These are phyloP conservation scores for Crithidia acanthocephali DNA, from an alignment of 208 protist genomes.

Conservation along the genomic window DNA sequence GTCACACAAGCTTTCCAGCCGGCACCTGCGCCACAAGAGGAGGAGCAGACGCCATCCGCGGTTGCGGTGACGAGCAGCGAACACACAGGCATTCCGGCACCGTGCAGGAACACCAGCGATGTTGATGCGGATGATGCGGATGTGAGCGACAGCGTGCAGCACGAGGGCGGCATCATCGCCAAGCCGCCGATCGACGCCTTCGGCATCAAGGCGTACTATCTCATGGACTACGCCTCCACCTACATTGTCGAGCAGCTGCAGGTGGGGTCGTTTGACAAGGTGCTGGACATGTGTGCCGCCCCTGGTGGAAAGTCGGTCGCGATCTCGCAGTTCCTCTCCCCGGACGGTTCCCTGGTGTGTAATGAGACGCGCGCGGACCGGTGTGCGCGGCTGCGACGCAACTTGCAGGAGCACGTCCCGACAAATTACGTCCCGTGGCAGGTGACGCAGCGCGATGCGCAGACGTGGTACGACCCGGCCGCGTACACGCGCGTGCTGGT, in stretches of 20 bases:
- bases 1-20: slow-evolving; percentile 54
- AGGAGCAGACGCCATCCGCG: background rate
- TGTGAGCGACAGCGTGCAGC: background rate
- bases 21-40: background rate
- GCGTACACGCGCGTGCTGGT: slow-evolving; percentile 85
- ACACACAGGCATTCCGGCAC: no score
- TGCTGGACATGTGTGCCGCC: slow-evolving; percentile 87
- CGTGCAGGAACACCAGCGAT: background rate
- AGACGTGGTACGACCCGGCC: slow-evolving; percentile 68
- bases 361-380: slow-evolving; percentile 78
- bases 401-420: slow-evolving; percentile 74
- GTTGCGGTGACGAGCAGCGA: background rate
- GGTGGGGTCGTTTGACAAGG: slow-evolving; percentile 68
- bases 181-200: slow-evolving; percentile 69
- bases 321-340: slow-evolving; percentile 78
- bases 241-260: slow-evolving; percentile 80
- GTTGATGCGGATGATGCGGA: background rate
- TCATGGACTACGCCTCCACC: slow-evolving; percentile 81
- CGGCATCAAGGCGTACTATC: slow-evolving; percentile 72
- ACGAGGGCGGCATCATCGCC: slow-evolving; percentile 27
- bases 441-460: slow-evolving; percentile 72
- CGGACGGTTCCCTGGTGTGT: slow-evolving; percentile 58
- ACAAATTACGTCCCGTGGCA: slow-evolving; percentile 58
- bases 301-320: slow-evolving; percentile 80
- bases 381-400: slow-evolving; percentile 69